A percentile compares a stretch with the other conserved stretches of the same genome.
phyloP scores from a whole-genome alignment of 2,329 filamentous ascomycete genomes.

The Aspergillus sergii region DNA sequence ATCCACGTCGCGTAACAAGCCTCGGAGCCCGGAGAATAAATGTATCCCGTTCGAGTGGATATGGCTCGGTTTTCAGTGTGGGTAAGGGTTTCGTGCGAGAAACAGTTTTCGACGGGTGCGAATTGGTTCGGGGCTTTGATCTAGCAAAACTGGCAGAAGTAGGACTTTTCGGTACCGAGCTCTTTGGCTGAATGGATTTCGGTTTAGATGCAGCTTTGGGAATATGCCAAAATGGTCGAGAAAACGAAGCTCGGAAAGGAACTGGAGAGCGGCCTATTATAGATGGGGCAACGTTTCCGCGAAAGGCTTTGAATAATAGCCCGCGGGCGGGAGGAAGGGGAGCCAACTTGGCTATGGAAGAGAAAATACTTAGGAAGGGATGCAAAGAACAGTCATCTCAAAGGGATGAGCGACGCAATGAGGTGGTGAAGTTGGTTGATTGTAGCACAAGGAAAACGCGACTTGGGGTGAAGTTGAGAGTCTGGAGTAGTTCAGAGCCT shows the following conservation, averaged over 20 bases:
- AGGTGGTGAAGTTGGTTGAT: background rate
- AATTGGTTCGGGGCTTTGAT: background rate
- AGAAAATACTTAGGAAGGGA: background rate
- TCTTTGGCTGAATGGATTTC: background rate
- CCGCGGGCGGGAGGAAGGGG: slow-evolving; percentile 33
- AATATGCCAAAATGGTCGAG: background rate
- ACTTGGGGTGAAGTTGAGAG: background rate
- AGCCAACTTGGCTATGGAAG: slow-evolving; percentile 38
- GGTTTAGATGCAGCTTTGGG: background rate
- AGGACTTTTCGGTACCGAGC: background rate
- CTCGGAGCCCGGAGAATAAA: slow-evolving; percentile 19
- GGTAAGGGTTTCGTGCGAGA: background rate
- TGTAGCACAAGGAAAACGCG: background rate
- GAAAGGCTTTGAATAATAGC: slow-evolving; percentile 31
- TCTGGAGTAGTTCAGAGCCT: background rate
- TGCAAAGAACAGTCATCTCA: background rate
- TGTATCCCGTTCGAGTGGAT: slow-evolving; percentile 9
- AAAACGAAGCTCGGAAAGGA: slow-evolving; percentile 7
- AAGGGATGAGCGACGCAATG: background rate
- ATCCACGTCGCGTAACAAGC: background rate
- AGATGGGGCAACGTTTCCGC: slow-evolving; percentile 22
- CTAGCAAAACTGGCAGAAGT: background rate
- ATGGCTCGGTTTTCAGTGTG: background rate
- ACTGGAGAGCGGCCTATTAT: slow-evolving; percentile 9
- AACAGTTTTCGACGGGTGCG: background rate